A percentile compares a stretch with the other conserved stretches of the same genome.
Conservation (phyloP, 495 filamentous ascomycete species). For the Parachaetomium inaequale region DNA sequence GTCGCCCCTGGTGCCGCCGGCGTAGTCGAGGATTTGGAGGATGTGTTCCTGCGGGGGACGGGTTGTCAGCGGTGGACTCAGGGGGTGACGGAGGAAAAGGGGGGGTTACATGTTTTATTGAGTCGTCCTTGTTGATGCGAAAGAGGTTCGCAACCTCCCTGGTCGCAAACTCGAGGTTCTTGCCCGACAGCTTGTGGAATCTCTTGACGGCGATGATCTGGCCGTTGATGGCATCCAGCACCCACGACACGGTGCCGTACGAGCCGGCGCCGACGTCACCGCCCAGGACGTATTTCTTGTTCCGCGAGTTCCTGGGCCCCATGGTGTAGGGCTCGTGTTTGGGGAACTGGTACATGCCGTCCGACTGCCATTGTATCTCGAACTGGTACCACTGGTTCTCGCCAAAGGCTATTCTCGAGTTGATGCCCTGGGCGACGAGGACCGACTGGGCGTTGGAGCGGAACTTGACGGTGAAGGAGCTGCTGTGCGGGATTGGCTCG, state of each 20-base stretch:
- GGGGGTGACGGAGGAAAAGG: background rate
- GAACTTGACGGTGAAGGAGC: constrained; percentile 23
- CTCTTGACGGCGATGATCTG: constrained; percentile 34
- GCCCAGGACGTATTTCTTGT: constrained; percentile 26
- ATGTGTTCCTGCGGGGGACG: constrained; percentile 29
- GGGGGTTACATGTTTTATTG: constrained; percentile 28
- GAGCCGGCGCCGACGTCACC: constrained; percentile 30
- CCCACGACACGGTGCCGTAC: constrained; percentile 32
- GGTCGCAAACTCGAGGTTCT: constrained; percentile 30
- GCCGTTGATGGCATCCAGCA: constrained; percentile 26
- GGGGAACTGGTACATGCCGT: constrained; percentile 25
- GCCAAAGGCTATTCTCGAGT: constrained; percentile 32
- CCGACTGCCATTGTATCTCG: constrained; percentile 27
- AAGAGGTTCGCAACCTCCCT: constrained; percentile 30
- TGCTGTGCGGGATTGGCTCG: constrained; percentile 19
- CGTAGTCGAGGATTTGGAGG: constrained; percentile 27
- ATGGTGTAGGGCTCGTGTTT: constrained; percentile 24
- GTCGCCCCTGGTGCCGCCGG: constrained; percentile 14
- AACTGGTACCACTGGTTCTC: constrained; percentile 29
- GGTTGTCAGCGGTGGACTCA: background rate
- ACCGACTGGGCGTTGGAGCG: constrained; percentile 25
- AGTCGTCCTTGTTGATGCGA: constrained; percentile 25
- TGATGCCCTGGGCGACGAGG: constrained; percentile 31
- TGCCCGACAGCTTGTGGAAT: constrained; percentile 33
- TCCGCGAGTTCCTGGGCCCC: constrained; percentile 23